phyloP scores from a whole-genome alignment of 257 asterid species.

The Salvia rosmarinus region DNA sequence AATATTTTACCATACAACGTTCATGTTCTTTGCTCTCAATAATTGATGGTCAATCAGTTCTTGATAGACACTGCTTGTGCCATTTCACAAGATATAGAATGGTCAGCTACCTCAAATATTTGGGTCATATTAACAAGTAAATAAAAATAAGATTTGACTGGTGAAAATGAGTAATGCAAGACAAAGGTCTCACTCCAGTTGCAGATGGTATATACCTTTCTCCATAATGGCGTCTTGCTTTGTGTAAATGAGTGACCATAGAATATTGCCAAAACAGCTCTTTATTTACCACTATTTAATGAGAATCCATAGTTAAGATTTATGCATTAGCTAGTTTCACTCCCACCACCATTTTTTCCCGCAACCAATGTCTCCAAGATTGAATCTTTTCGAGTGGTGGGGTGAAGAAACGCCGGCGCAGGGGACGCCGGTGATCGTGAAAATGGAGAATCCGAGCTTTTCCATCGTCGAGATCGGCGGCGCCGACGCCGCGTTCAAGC shows the following conservation, averaged over 20 bases:
- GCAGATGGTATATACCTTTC: conserved; percentile 62
- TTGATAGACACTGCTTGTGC: conserved; percentile 25
- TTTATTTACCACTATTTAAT: no score
- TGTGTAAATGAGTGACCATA: conserved; percentile 56
- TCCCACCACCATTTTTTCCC: no score
- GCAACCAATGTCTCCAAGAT: conserved; percentile 62
- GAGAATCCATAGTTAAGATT: no score
- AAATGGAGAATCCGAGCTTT: conserved; percentile 66
- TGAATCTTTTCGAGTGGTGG: conserved; percentile 58
- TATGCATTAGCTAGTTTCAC: background rate
- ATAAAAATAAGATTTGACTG: background rate
- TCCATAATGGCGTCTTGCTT: conserved; percentile 42
- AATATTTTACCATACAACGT: conserved; percentile 19
- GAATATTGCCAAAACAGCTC: conserved; percentile 45
- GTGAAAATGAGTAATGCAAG: conserved; percentile 30
- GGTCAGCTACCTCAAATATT: conserved; percentile 23
- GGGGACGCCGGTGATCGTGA: conserved; percentile 68
- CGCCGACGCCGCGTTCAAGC: conserved; percentile 71
- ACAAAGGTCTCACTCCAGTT: conserved; percentile 33
- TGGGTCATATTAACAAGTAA: no score
- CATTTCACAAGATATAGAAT: conserved; percentile 22
- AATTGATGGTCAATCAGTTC: conserved; percentile 31
- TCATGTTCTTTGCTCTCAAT: conserved; percentile 41
- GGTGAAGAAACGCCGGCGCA: conserved; percentile 41
- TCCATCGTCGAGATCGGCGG: conserved; percentile 73